Conservation (phyloP, 257 asterid species). For the Capsicum baccatum region DNA sequence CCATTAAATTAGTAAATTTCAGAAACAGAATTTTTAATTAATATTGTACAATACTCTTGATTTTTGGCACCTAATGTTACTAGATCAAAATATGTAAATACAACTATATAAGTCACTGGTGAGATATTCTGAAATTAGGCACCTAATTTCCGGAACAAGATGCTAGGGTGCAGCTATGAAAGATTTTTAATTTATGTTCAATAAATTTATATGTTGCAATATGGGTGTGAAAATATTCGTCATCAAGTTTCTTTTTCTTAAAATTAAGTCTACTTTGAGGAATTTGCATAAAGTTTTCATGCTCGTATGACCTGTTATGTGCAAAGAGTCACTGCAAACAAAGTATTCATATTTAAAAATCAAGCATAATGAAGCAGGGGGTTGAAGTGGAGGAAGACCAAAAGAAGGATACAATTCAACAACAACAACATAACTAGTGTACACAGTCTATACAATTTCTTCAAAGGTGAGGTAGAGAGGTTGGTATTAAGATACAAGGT, state of each 20-base stretch:
- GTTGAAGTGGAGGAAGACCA: not conserved
- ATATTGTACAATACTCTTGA: not conserved
- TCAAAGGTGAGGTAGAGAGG: too few species aligned
- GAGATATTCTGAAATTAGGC: too few species aligned
- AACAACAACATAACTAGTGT: too few species aligned
- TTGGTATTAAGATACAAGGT: too few species aligned
- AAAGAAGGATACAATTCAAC: not conserved
- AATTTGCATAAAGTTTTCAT: not conserved
- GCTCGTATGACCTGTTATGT: not conserved
- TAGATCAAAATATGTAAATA: not conserved
- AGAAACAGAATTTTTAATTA: not conserved
- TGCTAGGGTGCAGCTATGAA: not conserved
- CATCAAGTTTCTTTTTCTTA: not conserved
- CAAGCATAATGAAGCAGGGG: not conserved
- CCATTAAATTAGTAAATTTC: not conserved
- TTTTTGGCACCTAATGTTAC: not conserved
- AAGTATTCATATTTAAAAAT: not conserved
- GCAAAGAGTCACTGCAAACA: not conserved
- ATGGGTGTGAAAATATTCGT: not conserved
- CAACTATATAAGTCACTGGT: not conserved
- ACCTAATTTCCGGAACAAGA: too few species aligned
- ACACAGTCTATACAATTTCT: too few species aligned
- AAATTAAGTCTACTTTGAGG: not conserved
- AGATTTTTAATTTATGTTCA: not conserved
- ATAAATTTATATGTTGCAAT: not conserved